phyloP scores from a whole-genome alignment of 31 red algal species.

The Asparagopsis taxiformis region DNA sequence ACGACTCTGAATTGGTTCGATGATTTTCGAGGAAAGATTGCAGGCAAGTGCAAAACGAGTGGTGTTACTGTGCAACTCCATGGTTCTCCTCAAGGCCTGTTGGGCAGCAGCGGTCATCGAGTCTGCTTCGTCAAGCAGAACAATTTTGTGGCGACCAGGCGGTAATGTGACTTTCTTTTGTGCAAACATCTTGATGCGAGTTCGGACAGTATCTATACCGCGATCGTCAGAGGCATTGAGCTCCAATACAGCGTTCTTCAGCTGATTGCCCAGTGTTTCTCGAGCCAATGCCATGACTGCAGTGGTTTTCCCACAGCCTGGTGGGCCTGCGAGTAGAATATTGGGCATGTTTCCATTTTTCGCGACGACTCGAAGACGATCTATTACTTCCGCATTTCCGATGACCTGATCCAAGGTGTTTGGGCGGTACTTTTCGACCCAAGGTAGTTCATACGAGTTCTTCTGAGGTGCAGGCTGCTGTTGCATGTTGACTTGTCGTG shows the following conservation, averaged over 20 bases:
- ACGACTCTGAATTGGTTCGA: slow-evolving; percentile 97
- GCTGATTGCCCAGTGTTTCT: slow-evolving; percentile 67
- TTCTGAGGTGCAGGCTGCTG: slow-evolving; percentile 1
- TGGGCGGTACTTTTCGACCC: slow-evolving; percentile 99
- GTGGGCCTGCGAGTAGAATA: slow-evolving; percentile 82
- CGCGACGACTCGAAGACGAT: slow-evolving; percentile 74
- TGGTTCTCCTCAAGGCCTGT: slow-evolving; percentile 93
- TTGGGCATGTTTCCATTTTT: slow-evolving; percentile 92
- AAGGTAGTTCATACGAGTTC: slow-evolving; percentile 74
- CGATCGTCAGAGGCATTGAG: slow-evolving; percentile 99
- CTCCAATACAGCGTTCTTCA: slow-evolving; percentile 84
- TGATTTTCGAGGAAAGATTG: slow-evolving; percentile 93
- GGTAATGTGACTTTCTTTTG: slow-evolving; percentile 91
- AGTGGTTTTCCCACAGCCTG: slow-evolving; percentile 97
- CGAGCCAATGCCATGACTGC: slow-evolving; percentile 81
- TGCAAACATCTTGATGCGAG: slow-evolving; percentile 91
- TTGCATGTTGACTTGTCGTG: slow-evolving; percentile 27
- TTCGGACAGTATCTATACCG: slow-evolving; percentile 94
- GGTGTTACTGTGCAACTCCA: slow-evolving; percentile 92
- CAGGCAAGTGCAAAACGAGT: slow-evolving; percentile 94
- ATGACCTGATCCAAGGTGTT: slow-evolving; percentile 85
- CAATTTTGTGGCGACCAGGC: slow-evolving; percentile 85
- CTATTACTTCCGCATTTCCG: slow-evolving; percentile 82
- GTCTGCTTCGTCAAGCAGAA: slow-evolving; percentile 97
- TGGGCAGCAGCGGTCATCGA: slow-evolving; percentile 94